Base-by-base conservation (phyloP, 2,329 filamentous ascomycete genomes). In the Westerdykella sp. region DNA sequence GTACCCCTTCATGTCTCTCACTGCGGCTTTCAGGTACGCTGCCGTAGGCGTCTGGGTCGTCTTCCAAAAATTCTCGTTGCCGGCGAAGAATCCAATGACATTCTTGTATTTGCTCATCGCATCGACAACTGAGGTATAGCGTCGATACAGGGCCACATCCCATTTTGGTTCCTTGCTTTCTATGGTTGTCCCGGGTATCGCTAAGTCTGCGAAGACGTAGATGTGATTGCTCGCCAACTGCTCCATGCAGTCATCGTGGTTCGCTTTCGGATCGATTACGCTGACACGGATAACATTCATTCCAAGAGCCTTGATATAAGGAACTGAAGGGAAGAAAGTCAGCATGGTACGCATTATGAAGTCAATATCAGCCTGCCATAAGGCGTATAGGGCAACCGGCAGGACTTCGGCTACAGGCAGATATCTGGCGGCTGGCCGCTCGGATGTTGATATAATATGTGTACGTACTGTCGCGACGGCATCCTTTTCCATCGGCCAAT, bases 221-320 rank as follows among this genome's bases (percentile, higher is more conserved):
- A 97, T 97, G 63, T 88, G 90, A 43, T 85, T 85, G 43, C 85
- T 79, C 43, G 84, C 77, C 38, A 97, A 78, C 55, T 87, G 67
- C 57, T 77, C 74, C 89, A 97, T 95, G 74, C 91, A 97, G 40
- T 75, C 77, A 43, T 77, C 75, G 73, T 97, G 91, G 71, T 93
- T 76, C 40, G 50, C 41, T 4, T 75, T 80, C 16, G 90, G 86
- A 71, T 96, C 80, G 59, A 97, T 81, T 57, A 90, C 89, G 68
- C 97, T 97, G 44, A 91, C 89, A 68, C 91, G 90, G 67, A 97
- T 88, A 57, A 83, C 81, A 73, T 98, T 98, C 69, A 89, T 95
- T 54, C 80, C 79, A 49, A 96, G 80, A 66, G 87, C 73, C 65
- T 79, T 68, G 54, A 98, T 76, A 57, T 86, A 80, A 34, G 90